A percentile compares a stretch with the other conserved stretches of the same genome.
Conservation (phyloP, 2,329 filamentous ascomycete species). For the Trichophyton mentagrophytes region DNA sequence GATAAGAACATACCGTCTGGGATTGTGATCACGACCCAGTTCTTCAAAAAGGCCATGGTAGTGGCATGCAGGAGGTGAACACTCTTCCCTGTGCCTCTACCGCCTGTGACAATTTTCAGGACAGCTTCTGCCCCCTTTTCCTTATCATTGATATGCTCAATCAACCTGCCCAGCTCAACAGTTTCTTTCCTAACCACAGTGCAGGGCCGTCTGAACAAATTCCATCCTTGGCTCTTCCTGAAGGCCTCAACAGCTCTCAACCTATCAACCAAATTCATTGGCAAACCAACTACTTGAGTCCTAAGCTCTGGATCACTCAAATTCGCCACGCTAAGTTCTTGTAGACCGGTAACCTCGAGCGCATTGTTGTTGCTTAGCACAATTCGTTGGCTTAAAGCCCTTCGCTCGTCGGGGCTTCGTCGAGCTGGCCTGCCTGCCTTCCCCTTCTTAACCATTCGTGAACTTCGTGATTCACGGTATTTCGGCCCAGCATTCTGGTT, state of each 20-base stretch:
- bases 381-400: conserved; percentile 75
- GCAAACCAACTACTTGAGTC: conserved; percentile 58
- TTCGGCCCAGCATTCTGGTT: conserved; percentile 17
- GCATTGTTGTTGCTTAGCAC: conserved; percentile 92
- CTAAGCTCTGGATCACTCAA: conserved; percentile 43
- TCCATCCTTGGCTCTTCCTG: conserved; percentile 80
- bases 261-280: conserved; percentile 59
- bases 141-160: conserved; percentile 35
- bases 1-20: conserved; percentile 58
- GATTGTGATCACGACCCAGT: conserved; percentile 80
- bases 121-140: conserved; percentile 21
- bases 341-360: conserved; percentile 57
- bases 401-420: conserved; percentile 66
- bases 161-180: conserved; percentile 52
- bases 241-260: conserved; percentile 79
- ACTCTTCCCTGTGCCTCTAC: conserved; percentile 71
- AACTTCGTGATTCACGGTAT: conserved; percentile 28
- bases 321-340: conserved; percentile 45
- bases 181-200: conserved; percentile 67
- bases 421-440: conserved; percentile 34
- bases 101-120: conserved; percentile 58
- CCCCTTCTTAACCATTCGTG: conserved; percentile 36
- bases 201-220: conserved; percentile 68
- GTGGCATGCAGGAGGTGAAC: conserved; percentile 72
- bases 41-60: conserved; percentile 64